phyloP scores from a whole-genome alignment of 768 basidiomycete genomes.

The Kockovaella imperatae region DNA sequence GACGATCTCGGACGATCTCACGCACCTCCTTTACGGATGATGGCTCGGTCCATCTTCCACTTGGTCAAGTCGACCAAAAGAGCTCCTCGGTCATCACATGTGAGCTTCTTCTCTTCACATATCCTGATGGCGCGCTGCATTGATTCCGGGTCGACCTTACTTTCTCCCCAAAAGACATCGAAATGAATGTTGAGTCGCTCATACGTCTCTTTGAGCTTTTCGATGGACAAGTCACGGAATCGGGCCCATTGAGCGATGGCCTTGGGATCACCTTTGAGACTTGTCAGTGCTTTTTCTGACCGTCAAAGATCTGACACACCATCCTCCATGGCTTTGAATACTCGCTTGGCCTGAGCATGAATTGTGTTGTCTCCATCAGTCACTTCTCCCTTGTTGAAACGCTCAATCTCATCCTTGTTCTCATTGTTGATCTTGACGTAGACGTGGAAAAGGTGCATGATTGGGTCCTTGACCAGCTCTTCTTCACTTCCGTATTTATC shows the following conservation, averaged over 20 bases:
- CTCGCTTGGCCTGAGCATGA: constrained; percentile 44
- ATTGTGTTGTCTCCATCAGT: constrained; percentile 30
- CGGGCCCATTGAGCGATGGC: constrained; percentile 81
- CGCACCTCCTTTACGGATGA: constrained; percentile 64
- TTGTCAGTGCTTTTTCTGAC: neutral
- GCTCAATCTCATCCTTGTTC: constrained; percentile 36
- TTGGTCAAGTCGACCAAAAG: constrained; percentile 79
- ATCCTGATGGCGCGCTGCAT: constrained; percentile 62
- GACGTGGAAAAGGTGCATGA: constrained; percentile 81
- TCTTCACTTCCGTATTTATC: constrained; percentile 83
- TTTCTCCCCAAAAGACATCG: constrained; percentile 84
- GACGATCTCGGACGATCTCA: neutral
- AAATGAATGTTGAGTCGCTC: constrained; percentile 81
- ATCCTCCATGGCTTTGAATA: constrained; percentile 94
- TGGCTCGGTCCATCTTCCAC: constrained; percentile 84
- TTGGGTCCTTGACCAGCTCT: constrained; percentile 74
- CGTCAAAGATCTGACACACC: constrained; percentile 43
- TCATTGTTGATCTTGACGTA: constrained; percentile 93
- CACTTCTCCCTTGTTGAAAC: constrained; percentile 24
- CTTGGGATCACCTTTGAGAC: constrained; percentile 58
- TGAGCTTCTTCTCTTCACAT: constrained; percentile 53
- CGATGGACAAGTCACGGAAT: constrained; percentile 85
- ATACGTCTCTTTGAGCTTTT: constrained; percentile 82
- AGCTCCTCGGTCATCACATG: constrained; percentile 57
- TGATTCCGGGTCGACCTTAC: constrained; percentile 58